Conservation (phyloP, 805 yeast species). For the Suhomyces faveliae region DNA sequence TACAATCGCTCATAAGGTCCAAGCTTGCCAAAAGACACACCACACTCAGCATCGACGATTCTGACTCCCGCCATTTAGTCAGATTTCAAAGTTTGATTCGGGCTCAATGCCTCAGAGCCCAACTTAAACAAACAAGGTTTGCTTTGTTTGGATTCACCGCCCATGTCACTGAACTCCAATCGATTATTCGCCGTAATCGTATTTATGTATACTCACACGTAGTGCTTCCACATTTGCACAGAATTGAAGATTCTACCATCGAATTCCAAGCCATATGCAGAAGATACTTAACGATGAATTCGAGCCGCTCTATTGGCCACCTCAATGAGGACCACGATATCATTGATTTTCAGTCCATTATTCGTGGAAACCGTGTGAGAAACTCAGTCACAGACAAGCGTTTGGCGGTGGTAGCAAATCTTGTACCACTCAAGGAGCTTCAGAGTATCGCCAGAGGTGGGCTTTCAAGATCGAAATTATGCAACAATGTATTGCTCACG, state of each 20-base stretch:
- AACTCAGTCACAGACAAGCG: constrained; percentile 16
- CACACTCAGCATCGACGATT: constrained; percentile 8
- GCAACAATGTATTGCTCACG: constrained; percentile 42
- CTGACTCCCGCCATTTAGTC: constrained; percentile 20
- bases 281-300: constrained; percentile 20
- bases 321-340: constrained; percentile 13
- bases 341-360: constrained; percentile 35
- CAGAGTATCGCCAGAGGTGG: constrained; percentile 49
- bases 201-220: constrained; percentile 19
- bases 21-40: constrained; percentile 15
- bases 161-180: constrained; percentile 37
- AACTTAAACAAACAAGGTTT: constrained; percentile 10
- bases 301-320: not conserved
- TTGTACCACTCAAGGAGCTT: constrained; percentile 23
- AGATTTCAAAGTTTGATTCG: constrained; percentile 45
- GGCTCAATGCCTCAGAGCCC: constrained; percentile 33
- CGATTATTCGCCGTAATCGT: constrained; percentile 27
- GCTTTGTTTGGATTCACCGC: constrained; percentile 10
- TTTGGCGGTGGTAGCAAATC: constrained; percentile 7
- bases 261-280: constrained; percentile 33
- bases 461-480: constrained; percentile 39
- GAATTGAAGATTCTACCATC: constrained; percentile 22
- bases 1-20: constrained; percentile 41
- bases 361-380: constrained; percentile 38
- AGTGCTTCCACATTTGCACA: constrained; percentile 21